Evolutionary conservation across 192 early-diverging fungal genomes (phyloP), one percentile per base, ranked within the genome.

Genomic region (Backusella tuberculispora): DNA sequence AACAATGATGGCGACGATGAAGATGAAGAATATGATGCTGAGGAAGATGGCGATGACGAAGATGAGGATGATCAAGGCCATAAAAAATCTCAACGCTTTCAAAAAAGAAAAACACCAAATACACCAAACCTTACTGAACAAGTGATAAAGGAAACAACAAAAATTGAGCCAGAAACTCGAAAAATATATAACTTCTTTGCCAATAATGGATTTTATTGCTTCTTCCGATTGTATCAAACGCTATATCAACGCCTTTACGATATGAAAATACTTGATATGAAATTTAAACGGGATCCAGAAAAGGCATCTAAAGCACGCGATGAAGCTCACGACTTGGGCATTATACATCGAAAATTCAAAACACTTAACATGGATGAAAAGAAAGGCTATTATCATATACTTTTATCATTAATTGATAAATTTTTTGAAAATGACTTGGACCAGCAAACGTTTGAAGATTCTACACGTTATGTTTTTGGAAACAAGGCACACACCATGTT

Each of bases 161-260:
- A n/a, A 8, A 72, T 2, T 50, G 48, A 19, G 19, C 19, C 48
- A 50, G 48, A 50, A 6, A 60, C 53, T 60, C 21, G 26, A 60
- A 60, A 74, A 17, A 63, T 6, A 0, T 77, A 78, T 66, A 89
- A 90, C 64, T 93, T 98, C 76, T 99, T 96, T 81, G 91, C 90
- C 24, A 98, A 98, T 81, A 90, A 78, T 72, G 83, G 76, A 19
- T 92, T 96, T 69, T 99, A 97, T 73, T 89, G 91, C 60, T 95
- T 99, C 66, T 87, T 99, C 79, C 81, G 98, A 66, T 86, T 96
- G 46, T 96, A 90, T 72, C 85, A 97, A 91, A 86, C 95, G 34
- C 82, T 96, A 9, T 98, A 95, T 75, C 87, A 85, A 12, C 89
- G 97, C 8, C 82, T 99, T 46, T 78, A 85, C 44, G 87, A 86